Base-by-base conservation (phyloP, 106 monocot genomes). In the Vanilla planifolia region DNA sequence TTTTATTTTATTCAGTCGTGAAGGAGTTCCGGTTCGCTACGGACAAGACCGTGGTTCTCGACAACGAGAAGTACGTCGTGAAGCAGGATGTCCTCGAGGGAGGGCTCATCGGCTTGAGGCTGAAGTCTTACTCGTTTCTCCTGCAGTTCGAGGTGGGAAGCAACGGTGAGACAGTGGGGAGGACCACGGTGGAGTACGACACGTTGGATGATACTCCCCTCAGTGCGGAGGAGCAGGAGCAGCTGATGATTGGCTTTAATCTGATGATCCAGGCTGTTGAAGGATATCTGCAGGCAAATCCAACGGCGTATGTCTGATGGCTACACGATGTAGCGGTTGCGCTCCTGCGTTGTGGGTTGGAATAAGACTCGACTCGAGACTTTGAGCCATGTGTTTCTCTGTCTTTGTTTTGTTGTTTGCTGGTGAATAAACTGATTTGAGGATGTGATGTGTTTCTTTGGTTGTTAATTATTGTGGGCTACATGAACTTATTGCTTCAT, bases 121-220 rank as follows among this genome's bases (percentile, higher is more conserved):
- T 57, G 11, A 57, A 36, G 17, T 57, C 57, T 9, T 57, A 22
- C 33, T 33, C 34, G 3, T 33, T 57, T 10, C 19, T 19, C 8
- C 8, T 57, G 4, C 20, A 35, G 8, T 9, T 57, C 14, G 21
- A 21, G 5, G 33, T 10, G 3, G 57, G 35, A 14, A 57, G 17
- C 35, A 35, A 33, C 28, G 57, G 57, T 3, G 35, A 35, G 20
- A 57, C 35, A 2, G 6, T 35, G 21, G 35, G 15, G 21, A 57
- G 35, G 35, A 10, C 9, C 34, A 57, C 57, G 1, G 57, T 57
- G 21, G 7, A 20, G 1, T 35, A 57, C 4, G 57, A 57, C 4
- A 35, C 57, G 33, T 57, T 57, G 57, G 57, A 35, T 17, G 57
- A 57, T 10, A 57, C 33, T 20, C 35, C 57, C 4, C 57, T 57